These are phyloP conservation scores for Sideroxylon spinosum DNA, from an alignment of 179 eudicot genomes.

Conservation along the genomic window DNA sequence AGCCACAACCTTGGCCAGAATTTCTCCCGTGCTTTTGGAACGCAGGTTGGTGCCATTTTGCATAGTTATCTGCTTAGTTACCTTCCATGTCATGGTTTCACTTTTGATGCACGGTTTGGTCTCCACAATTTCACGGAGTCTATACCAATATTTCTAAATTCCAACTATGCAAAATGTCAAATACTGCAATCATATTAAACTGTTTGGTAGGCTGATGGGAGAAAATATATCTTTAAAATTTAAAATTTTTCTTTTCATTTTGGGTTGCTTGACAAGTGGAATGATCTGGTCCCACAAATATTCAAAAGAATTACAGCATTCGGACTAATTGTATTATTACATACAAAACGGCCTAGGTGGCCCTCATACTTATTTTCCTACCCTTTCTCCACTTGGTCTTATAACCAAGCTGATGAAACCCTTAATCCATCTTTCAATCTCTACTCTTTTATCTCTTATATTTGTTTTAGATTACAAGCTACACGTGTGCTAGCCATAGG, in stretches of 20 bases:
- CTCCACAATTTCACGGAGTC: not conserved
- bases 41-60: constrained; percentile 49
- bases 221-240: constrained; percentile 1
- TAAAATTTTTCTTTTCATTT: not conserved
- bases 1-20: constrained; percentile 99
- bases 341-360: not conserved
- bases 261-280: not conserved
- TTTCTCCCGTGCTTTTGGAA: constrained; percentile 93
- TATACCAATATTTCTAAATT: not conserved
- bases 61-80: not conserved
- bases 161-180: too few relatives aligned
- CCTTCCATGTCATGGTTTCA: not conserved
- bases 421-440: not conserved
- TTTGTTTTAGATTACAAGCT: not conserved
- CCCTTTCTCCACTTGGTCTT: not conserved
- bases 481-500: not conserved
- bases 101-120: not conserved
- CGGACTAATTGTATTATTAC: not conserved
- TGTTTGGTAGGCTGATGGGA: not conserved
- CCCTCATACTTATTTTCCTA: not conserved
- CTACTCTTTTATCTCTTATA: not conserved
- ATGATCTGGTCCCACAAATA: too few relatives aligned
- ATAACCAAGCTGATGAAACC: not conserved
- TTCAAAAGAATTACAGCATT: not conserved
- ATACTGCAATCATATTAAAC: not conserved